Conservation (phyloP, 257 asterid species). For the Solanum sejunctum region DNA sequence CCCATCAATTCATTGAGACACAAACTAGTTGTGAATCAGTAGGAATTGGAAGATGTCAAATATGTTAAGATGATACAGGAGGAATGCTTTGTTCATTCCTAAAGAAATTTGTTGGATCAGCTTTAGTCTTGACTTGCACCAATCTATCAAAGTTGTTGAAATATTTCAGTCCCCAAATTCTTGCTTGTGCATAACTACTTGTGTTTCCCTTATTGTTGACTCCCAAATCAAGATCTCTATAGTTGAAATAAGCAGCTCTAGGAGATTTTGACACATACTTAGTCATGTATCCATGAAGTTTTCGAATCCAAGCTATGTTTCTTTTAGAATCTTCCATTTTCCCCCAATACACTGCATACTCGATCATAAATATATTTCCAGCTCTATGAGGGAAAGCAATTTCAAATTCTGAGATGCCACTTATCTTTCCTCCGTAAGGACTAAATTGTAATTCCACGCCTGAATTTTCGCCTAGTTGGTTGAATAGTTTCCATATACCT, state of each 20-base stretch:
- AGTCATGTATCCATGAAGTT: not conserved
- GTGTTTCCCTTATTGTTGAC: not conserved
- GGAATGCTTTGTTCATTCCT: conserved; percentile 3
- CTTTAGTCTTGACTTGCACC: not conserved
- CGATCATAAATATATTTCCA: not conserved
- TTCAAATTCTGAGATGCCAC: not conserved
- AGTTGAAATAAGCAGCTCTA: not conserved
- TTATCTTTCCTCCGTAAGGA: not conserved
- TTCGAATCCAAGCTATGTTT: not conserved
- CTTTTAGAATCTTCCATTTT: not conserved
- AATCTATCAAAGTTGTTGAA: not conserved
- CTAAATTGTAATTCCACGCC: not conserved
- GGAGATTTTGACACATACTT: not conserved
- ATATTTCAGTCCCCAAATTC: not conserved
- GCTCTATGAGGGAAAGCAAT: not conserved
- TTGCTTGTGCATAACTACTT: not conserved
- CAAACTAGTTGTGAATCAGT: too few relatives aligned
- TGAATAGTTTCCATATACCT: not conserved
- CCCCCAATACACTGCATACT: not conserved
- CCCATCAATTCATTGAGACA: too few relatives aligned
- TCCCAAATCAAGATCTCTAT: conserved; percentile 1
- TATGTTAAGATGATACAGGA: not conserved
- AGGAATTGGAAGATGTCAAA: too few relatives aligned
- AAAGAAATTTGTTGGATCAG: not conserved
- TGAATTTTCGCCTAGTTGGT: not conserved